Conservation (phyloP, 1,139 yeast genomes). For the Lodderomyces jiufengensis region DNA sequence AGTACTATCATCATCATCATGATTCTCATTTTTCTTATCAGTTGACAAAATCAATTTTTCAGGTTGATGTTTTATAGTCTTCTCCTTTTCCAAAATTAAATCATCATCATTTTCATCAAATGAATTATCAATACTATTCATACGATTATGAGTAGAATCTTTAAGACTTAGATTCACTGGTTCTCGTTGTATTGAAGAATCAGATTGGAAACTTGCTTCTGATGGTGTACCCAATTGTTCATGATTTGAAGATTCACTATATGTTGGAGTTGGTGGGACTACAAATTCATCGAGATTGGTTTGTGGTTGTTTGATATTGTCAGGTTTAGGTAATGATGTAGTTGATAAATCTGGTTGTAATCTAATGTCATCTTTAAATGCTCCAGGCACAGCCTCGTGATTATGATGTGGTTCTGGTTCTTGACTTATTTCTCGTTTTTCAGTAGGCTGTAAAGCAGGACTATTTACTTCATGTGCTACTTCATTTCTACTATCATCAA, state of each 20-base stretch:
- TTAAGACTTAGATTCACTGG: constrained; percentile 22
- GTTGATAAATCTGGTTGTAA: neutral
- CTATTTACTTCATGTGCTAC: neutral
- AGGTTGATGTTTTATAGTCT: constrained; percentile 1
- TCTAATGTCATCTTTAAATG: constrained; percentile 1
- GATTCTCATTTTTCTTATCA: constrained; percentile 7
- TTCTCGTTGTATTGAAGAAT: constrained; percentile 35
- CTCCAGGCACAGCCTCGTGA: constrained; percentile 3
- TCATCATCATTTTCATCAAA: constrained; percentile 1
- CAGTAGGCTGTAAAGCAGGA: no score
- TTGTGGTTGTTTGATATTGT: neutral
- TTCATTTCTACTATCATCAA: no score
- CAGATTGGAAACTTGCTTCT: constrained; percentile 33
- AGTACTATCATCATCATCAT: constrained; percentile 8
- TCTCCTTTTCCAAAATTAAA: constrained; percentile 1
- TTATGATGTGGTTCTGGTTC: neutral
- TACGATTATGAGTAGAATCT: constrained; percentile 2
- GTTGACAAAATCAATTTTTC: constrained; percentile 11
- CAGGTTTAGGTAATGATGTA: neutral
- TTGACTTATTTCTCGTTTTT: no score
- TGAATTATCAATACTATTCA: no score
- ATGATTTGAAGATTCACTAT: constrained; percentile 6
- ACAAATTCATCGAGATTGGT: constrained; percentile 5
- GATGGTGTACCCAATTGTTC: constrained; percentile 27
- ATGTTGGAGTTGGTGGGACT: constrained; percentile 33